phyloP scores from a whole-genome alignment of 805 yeast species.

The Candida saitoana region DNA sequence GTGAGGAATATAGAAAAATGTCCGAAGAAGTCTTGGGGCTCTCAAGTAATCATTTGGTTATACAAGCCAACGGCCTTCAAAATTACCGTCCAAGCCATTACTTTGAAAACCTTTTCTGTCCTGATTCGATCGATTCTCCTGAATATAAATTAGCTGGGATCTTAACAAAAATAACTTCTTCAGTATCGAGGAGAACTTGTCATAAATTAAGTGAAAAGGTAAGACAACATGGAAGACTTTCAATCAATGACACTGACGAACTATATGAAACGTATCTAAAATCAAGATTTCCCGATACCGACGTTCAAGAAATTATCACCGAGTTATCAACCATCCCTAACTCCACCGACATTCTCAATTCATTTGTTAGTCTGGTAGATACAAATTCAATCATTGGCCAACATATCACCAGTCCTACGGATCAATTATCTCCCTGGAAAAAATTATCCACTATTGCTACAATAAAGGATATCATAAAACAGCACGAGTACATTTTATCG shows the following conservation, averaged over 20 bases:
- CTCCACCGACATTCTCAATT: slow-evolving; percentile 19
- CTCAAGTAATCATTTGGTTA: slow-evolving; percentile 17
- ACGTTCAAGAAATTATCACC: slow-evolving; percentile 16
- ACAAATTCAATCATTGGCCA: slow-evolving; percentile 5
- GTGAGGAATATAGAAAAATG: slow-evolving; percentile 63
- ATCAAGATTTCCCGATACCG: slow-evolving; percentile 23
- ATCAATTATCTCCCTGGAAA: slow-evolving; percentile 17
- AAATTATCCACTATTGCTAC: slow-evolving; percentile 21
- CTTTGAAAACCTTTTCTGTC: slow-evolving; percentile 22
- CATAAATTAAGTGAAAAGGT: slow-evolving; percentile 19
- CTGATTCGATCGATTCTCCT: slow-evolving; percentile 4
- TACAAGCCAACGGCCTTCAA: slow-evolving; percentile 33
- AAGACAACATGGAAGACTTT: slow-evolving; percentile 10
- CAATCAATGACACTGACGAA: slow-evolving; percentile 15
- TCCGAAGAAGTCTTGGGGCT: slow-evolving; percentile 59
- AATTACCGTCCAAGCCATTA: slow-evolving; percentile 28
- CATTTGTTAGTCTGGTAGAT: slow-evolving; percentile 15
- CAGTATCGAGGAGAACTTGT: slow-evolving; percentile 28
- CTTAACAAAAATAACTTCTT: slow-evolving; percentile 17
- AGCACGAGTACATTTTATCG: slow-evolving; percentile 28
- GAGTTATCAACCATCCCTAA: slow-evolving; percentile 25
- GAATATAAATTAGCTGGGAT: slow-evolving; percentile 18
- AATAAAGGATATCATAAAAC: slow-evolving; percentile 25
- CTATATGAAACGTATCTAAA: slow-evolving; percentile 21
- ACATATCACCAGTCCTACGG: not conserved